A percentile compares a stretch with the other conserved stretches of the same genome.
Evolutionary conservation across 305 asterid genomes (phyloP).

Genomic region (Fraxinus angustifolia): DNA sequence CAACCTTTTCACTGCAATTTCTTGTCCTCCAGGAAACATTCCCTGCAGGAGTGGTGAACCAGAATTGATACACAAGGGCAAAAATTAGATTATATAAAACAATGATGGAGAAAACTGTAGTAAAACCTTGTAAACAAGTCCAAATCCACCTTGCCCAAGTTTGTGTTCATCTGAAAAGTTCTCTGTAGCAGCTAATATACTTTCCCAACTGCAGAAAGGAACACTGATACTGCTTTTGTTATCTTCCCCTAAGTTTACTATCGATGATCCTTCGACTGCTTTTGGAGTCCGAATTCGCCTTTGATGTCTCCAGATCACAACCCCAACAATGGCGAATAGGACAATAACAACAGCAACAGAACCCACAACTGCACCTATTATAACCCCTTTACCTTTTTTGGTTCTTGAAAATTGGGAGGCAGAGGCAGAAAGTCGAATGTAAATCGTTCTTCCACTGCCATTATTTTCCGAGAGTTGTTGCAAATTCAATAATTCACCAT

Average conservation of each 20-base stretch:
- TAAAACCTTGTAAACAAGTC: slow-evolving; percentile 56
- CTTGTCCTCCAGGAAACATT: slow-evolving; percentile 25
- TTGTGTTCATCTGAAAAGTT: slow-evolving; percentile 52
- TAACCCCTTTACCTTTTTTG: slow-evolving; percentile 31
- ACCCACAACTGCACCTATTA: slow-evolving; percentile 44
- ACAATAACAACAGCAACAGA: slow-evolving; percentile 36
- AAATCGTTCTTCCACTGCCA: slow-evolving; percentile 33
- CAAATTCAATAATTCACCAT: slow-evolving; percentile 37
- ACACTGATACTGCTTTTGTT: not conserved
- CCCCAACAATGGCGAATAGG: slow-evolving; percentile 27
- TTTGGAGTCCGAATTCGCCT: slow-evolving; percentile 34
- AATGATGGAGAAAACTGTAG: not conserved
- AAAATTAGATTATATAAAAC: not conserved
- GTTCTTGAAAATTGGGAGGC: slow-evolving; percentile 42
- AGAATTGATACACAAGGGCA: not conserved
- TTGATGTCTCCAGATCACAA: slow-evolving; percentile 31
- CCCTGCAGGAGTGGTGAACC: not conserved
- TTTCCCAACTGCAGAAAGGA: not conserved
- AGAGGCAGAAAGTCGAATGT: slow-evolving; percentile 41
- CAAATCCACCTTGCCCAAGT: slow-evolving; percentile 77
- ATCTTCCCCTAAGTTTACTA: slow-evolving; percentile 32
- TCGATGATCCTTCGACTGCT: slow-evolving; percentile 46
- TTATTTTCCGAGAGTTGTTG: slow-evolving; percentile 34
- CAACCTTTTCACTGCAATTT: slow-evolving; percentile 32
- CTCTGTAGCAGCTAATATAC: slow-evolving; percentile 38